These are phyloP conservation scores for Pythium monospermum DNA, from an alignment of 352 stramenopile species.

Conservation along the genomic window DNA sequence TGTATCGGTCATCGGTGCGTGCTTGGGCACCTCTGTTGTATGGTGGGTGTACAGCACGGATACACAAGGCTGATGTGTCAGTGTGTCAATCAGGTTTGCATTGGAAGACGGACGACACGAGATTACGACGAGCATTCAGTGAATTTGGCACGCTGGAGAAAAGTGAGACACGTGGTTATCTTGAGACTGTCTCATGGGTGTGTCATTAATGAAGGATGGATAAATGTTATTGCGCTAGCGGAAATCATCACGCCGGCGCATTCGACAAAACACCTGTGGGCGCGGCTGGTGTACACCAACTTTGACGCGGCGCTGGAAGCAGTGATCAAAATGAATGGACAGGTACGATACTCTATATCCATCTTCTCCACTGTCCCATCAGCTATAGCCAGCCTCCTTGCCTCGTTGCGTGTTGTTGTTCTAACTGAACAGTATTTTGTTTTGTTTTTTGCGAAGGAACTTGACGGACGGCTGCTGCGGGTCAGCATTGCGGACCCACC, in stretches of 20 bases:
- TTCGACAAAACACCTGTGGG: conserved; percentile 61
- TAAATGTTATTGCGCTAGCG: conserved; percentile 12
- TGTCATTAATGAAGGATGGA: background rate
- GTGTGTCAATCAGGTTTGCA: conserved; percentile 42
- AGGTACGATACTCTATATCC: conserved; percentile 33
- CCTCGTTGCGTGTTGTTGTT: background rate
- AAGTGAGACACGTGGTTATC: conserved; percentile 14
- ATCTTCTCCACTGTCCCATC: too few species aligned
- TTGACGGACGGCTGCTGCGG: conserved; percentile 69
- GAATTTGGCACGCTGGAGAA: conserved; percentile 51
- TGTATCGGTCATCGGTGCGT: conserved; percentile 19
- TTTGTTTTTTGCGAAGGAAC: conserved; percentile 25
- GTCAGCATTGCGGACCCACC: conserved; percentile 70
- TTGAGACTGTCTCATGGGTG: background rate
- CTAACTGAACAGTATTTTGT: background rate
- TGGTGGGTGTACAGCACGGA: too few species aligned
- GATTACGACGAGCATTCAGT: conserved; percentile 51
- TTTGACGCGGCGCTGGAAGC: conserved; percentile 74
- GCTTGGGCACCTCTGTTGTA: background rate
- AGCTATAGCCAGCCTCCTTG: too few species aligned
- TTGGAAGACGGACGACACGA: conserved; percentile 79
- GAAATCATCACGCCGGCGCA: conserved; percentile 48
- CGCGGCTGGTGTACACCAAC: conserved; percentile 48
- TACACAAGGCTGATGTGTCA: conserved; percentile 1
- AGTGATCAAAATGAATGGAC: conserved; percentile 73